Base-by-base conservation (phyloP, 1,284 basidiomycete species). In the Tilletia setariae region DNA sequence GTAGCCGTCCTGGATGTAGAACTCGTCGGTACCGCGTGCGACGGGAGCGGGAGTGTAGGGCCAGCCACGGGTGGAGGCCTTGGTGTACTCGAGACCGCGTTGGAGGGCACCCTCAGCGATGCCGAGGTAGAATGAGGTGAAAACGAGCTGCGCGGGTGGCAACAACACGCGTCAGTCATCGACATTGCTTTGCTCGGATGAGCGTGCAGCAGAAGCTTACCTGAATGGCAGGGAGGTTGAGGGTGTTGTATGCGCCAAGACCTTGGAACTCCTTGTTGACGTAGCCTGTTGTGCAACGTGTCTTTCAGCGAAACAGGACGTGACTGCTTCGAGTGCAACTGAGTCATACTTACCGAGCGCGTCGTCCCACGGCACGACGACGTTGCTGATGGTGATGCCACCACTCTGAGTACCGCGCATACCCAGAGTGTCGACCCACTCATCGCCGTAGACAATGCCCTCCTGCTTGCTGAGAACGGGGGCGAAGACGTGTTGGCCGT, bases 401-500 rank as follows among this genome's bases (percentile, higher is more conserved):
- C 82, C 82, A 15, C 68, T 70, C 66, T 80, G 78, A 0, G 82
- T 81, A 40, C 76, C 79, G 21, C 81, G 75, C 74, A 82, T 78
- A n/a, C 82, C 82, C n/a, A 83, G 72, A 3, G 78, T 80, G 70
- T 82, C 80, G 53, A 79, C 76, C 82, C 82, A 83, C 67, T 83
- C 79, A 66, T 82, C 79, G 9, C 78, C 78, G 62, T 81, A 83
- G 13, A 66, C 68, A 74, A 83, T 81, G 11, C 77, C 81, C 19
- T 70, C 64, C 70, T 70, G 75, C 63, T 75, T 79, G 75, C 71
- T 76, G 64, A 71, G 76, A 8, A 79, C 79, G 25, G 78, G 67
- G 1, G 78, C 81, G 68, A 83, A 83, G 30, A 83, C 75, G 66
- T 80, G 81, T 11, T 42, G n/a, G 42, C 62, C 62, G 42, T 25